These are phyloP conservation scores for Backusella westeae DNA, from an alignment of 192 early-diverging fungal species.

Conservation along the genomic window DNA sequence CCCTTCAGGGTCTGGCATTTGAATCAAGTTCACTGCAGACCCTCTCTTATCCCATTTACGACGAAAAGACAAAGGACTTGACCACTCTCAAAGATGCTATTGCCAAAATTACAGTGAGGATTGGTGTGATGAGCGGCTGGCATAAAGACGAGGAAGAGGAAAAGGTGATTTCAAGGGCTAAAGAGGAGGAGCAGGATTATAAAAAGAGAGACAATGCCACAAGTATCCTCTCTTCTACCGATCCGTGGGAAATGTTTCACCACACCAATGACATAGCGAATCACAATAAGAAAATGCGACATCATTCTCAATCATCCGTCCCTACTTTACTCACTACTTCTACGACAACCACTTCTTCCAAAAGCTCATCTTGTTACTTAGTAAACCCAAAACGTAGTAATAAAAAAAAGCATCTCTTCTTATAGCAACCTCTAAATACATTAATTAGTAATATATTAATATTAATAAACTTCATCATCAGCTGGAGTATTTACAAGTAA, in stretches of 20 bases:
- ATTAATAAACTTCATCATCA: not conserved
- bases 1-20: not conserved
- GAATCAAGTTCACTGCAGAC: slow-evolving; percentile 1
- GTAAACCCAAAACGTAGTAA: slow-evolving; percentile 5
- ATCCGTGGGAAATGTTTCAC: slow-evolving; percentile 18
- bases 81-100: slow-evolving; percentile 14
- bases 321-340: slow-evolving; percentile 13
- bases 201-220: not conserved
- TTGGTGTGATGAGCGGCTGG: slow-evolving; percentile 34
- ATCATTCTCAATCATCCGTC: slow-evolving; percentile 11
- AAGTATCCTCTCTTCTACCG: not conserved
- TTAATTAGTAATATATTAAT: slow-evolving; percentile 1
- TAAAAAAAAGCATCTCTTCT: not conserved
- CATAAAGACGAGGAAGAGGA: slow-evolving; percentile 17
- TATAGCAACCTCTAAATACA: not conserved
- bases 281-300: slow-evolving; percentile 21
- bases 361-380: not conserved
- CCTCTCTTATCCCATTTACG: not conserved
- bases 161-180: not conserved
- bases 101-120: slow-evolving; percentile 22
- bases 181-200: not conserved
- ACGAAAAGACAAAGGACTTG: not conserved
- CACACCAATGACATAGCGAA: not conserved
- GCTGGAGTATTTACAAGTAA: not conserved
- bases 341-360: slow-evolving; percentile 7